Conservation (phyloP, 257 asterid species). For the Petunia secreta region DNA sequence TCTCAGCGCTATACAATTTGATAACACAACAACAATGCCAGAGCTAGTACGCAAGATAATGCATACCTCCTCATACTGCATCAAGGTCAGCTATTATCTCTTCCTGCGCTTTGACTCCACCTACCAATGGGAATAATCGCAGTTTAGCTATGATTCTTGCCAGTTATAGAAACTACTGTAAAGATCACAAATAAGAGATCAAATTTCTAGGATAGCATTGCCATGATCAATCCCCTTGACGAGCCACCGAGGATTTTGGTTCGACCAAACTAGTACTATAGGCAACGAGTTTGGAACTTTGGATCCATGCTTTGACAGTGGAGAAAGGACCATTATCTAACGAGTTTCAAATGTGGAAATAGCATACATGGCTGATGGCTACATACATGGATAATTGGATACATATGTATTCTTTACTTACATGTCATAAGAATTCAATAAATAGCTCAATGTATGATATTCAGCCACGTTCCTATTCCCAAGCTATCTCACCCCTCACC, state of each 20-base stretch:
- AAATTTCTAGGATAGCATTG: background rate
- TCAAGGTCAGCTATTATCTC: slow-evolving; percentile 22
- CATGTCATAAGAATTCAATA: background rate
- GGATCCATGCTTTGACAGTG: background rate
- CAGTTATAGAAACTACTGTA: background rate
- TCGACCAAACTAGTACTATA: background rate
- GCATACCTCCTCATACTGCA: slow-evolving; percentile 19
- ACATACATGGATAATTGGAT: background rate
- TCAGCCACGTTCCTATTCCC: background rate
- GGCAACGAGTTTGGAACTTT: background rate
- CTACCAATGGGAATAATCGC: slow-evolving; percentile 3
- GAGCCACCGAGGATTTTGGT: background rate
- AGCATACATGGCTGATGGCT: background rate
- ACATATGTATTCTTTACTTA: background rate
- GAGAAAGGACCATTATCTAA: background rate
- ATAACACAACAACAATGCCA: slow-evolving; percentile 24
- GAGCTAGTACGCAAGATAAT: slow-evolving; percentile 22
- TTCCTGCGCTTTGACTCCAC: slow-evolving; percentile 32
- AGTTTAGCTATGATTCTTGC: background rate
- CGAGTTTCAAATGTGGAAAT: slow-evolving; percentile 1
- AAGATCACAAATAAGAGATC: slow-evolving; percentile 1
- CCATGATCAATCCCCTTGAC: background rate
- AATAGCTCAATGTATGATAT: background rate
- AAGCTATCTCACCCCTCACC: slow-evolving; percentile 13
- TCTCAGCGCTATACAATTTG: slow-evolving; percentile 21